phyloP scores from a whole-genome alignment of 257 asterid genomes.

The Knoxia roxburghii region DNA sequence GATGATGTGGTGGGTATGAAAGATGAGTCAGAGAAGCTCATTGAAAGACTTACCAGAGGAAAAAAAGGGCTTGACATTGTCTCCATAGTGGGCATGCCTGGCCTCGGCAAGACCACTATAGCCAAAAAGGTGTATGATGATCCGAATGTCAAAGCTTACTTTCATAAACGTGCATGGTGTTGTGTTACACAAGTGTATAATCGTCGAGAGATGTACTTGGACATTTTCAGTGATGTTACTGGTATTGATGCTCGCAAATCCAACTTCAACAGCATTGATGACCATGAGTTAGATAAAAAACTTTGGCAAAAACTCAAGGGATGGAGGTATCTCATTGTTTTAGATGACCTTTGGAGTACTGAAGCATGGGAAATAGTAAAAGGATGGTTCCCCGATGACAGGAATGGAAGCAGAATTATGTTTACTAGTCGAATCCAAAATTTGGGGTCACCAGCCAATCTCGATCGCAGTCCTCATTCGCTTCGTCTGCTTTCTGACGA shows the following conservation, averaged over 20 bases:
- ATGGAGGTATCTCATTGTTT: not conserved
- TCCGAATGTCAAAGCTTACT: constrained; percentile 2
- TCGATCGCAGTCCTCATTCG: constrained; percentile 2
- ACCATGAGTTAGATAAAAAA: not conserved
- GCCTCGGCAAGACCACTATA: constrained; percentile 30
- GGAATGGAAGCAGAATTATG: not conserved
- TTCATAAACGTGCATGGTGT: constrained; percentile 25
- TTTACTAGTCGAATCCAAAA: constrained; percentile 4
- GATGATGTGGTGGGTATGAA: constrained; percentile 1
- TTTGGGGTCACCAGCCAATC: constrained; percentile 1
- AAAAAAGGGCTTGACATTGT: not conserved
- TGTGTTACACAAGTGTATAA: constrained; percentile 14
- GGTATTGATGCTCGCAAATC: not conserved
- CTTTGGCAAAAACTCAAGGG: not conserved
- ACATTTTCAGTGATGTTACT: not conserved
- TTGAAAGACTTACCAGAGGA: not conserved
- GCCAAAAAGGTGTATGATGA: constrained; percentile 19
- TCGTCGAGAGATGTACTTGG: not conserved
- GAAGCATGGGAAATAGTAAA: constrained; percentile 1
- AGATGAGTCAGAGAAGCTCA: constrained; percentile 1
- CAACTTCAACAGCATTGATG: not conserved
- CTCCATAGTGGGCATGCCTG: not conserved
- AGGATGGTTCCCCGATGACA: constrained; percentile 1
- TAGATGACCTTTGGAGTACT: constrained; percentile 2
- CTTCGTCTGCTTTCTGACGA: constrained; percentile 5